phyloP scores from a whole-genome alignment of 371 early-diverging fungal species.

The Mucor circinelloides region DNA sequence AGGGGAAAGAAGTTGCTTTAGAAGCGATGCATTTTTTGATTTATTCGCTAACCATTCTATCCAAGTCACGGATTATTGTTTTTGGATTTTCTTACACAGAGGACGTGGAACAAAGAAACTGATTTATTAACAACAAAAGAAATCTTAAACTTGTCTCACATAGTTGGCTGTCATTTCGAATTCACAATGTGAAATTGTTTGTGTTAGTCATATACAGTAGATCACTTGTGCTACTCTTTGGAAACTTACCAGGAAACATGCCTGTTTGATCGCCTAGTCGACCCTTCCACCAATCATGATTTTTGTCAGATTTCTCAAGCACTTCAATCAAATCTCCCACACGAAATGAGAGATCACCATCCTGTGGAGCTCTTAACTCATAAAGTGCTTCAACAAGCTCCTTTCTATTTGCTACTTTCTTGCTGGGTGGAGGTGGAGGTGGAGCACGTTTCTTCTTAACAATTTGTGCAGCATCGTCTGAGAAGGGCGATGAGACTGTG shows the following conservation, averaged over 20 bases:
- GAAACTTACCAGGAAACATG: constrained; percentile 64
- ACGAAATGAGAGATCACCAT: constrained; percentile 64
- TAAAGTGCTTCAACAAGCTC: constrained; percentile 62
- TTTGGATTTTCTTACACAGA: too few relatives aligned
- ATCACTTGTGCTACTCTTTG: background rate
- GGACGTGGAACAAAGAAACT: too few relatives aligned
- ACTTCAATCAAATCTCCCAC: constrained; percentile 67
- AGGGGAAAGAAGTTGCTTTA: too few relatives aligned
- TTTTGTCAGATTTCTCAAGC: constrained; percentile 47
- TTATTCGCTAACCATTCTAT: too few relatives aligned
- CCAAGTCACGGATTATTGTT: too few relatives aligned
- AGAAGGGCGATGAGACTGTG: constrained; percentile 3
- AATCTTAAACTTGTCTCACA: constrained; percentile 6
- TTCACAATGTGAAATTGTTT: background rate
- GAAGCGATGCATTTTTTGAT: too few relatives aligned
- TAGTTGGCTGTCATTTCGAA: constrained; percentile 6
- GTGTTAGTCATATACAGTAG: background rate
- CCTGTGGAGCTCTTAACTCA: constrained; percentile 63
- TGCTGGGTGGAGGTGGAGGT: constrained; percentile 27
- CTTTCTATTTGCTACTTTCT: constrained; percentile 1
- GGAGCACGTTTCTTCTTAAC: constrained; percentile 35
- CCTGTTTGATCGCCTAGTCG: constrained; percentile 56
- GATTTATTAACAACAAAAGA: background rate
- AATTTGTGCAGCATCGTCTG: constrained; percentile 33
- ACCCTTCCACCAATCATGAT: constrained; percentile 77